Conservation (phyloP, 441 rosid species). For the Biscutella laevigata region DNA sequence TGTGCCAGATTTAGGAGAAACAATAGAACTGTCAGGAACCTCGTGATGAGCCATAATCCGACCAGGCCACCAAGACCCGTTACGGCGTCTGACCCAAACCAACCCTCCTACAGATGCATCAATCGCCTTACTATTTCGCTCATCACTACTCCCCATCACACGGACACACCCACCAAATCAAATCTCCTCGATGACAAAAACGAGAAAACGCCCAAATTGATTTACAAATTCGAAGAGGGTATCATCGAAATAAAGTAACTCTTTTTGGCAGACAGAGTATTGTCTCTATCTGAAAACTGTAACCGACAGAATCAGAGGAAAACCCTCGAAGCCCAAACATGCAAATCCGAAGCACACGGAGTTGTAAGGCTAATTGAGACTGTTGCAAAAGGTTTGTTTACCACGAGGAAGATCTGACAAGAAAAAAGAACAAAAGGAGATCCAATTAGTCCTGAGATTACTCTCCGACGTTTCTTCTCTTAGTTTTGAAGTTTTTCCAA, state of each 20-base stretch:
- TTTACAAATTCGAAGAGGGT: slow-evolving; percentile 21
- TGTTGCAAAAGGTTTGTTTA: slow-evolving; percentile 2
- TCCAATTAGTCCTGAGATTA: background rate
- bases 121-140: slow-evolving; percentile 46
- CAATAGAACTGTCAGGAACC: slow-evolving; percentile 58
- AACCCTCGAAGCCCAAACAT: slow-evolving; percentile 30
- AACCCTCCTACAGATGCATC: slow-evolving; percentile 84
- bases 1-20: slow-evolving; percentile 92
- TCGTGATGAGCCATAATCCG: slow-evolving; percentile 82
- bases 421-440: slow-evolving; percentile 2
- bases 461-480: background rate
- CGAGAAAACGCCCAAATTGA: slow-evolving; percentile 11
- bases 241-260: slow-evolving; percentile 12
- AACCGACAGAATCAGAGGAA: slow-evolving; percentile 14
- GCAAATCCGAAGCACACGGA: slow-evolving; percentile 24
- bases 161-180: slow-evolving; percentile 1
- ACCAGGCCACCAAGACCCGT: slow-evolving; percentile 99
- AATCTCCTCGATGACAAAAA: slow-evolving; percentile 14
- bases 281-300: slow-evolving; percentile 25
- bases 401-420: background rate
- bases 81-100: slow-evolving; percentile 95
- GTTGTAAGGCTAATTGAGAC: too few relatives aligned
- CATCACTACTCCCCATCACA: slow-evolving; percentile 78
- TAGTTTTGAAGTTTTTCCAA: background rate
- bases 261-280: slow-evolving; percentile 24